Percentiles rank a stretch among this genome's conserved stretches.
Conservation (phyloP, 2,329 filamentous ascomycete genomes). For the Fusarium lyarnte region DNA sequence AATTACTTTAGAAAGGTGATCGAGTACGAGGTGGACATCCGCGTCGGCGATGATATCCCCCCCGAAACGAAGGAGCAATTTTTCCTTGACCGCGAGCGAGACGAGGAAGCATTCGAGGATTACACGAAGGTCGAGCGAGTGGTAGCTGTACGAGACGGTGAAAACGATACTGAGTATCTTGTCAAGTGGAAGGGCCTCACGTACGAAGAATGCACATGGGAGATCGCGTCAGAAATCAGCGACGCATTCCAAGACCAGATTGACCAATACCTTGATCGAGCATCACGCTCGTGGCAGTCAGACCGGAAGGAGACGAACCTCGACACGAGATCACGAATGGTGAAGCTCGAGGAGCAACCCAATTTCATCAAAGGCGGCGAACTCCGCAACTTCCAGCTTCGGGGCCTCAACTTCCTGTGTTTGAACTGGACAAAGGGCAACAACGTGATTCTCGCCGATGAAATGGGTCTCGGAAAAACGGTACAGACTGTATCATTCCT, state of each 20-base stretch:
- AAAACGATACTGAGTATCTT: conserved; percentile 86
- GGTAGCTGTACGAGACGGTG: conserved; percentile 82
- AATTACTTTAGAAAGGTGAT: conserved; percentile 93
- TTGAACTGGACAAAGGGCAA: conserved; percentile 95
- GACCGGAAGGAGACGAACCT: conserved; percentile 80
- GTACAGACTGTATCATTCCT: conserved; percentile 97
- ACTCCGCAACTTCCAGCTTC: conserved; percentile 91
- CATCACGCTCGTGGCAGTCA: conserved; percentile 81
- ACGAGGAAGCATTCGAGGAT: conserved; percentile 87
- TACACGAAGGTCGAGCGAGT: conserved; percentile 94
- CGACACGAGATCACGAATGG: conserved; percentile 78
- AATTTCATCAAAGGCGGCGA: conserved; percentile 85
- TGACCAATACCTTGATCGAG: conserved; percentile 88
- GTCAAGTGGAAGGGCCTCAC: conserved; percentile 97
- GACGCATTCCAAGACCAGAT: conserved; percentile 87
- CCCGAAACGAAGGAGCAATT: conserved; percentile 93
- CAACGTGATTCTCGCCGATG: conserved; percentile 97
- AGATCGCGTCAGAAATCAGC: conserved; percentile 78
- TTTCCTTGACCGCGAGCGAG: conserved; percentile 92
- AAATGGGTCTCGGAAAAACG: conserved; percentile 98
- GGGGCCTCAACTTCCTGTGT: conserved; percentile 92
- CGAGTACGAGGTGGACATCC: conserved; percentile 80
- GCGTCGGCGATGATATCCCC: conserved; percentile 78
- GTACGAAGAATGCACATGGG: conserved; percentile 97
- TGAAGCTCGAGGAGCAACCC: conserved; percentile 81